Percentiles rank a stretch among this genome's conserved stretches.
Evolutionary conservation across 2,329 filamentous ascomycete genomes (phyloP).

Genomic region (Parascedosporium putredinis): DNA sequence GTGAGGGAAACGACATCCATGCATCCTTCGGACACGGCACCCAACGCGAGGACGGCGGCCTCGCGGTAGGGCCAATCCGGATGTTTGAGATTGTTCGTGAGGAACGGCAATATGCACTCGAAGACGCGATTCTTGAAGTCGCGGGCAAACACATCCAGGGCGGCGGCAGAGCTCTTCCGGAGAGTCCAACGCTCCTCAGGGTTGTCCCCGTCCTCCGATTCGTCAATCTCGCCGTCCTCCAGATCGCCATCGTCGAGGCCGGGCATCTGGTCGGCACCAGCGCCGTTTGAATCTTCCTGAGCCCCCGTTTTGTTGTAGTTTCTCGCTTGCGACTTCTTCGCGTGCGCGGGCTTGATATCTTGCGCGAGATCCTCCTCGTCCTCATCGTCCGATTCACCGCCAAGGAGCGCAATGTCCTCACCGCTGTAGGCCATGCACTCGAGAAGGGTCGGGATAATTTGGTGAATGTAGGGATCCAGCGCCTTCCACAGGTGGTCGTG

Average conservation of each 20-base stretch:
- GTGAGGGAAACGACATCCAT: slow-evolving; percentile 84
- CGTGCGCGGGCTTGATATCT: slow-evolving; percentile 88
- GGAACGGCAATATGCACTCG: slow-evolving; percentile 80
- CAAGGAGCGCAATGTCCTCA: slow-evolving; percentile 79
- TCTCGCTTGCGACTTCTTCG: slow-evolving; percentile 53
- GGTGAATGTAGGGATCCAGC: slow-evolving; percentile 66
- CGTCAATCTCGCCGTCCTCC: slow-evolving; percentile 80
- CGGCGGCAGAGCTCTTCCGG: slow-evolving; percentile 92
- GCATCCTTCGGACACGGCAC: slow-evolving; percentile 90
- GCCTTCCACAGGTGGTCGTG: slow-evolving; percentile 68
- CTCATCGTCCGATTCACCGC: slow-evolving; percentile 78
- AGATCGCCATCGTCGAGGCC: slow-evolving; percentile 63
- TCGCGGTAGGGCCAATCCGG: slow-evolving; percentile 86
- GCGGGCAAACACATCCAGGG: slow-evolving; percentile 84
- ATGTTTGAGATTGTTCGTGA: slow-evolving; percentile 82
- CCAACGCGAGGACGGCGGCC: slow-evolving; percentile 85
- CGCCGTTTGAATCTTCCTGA: slow-evolving; percentile 19
- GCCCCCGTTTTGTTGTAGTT: slow-evolving; percentile 34
- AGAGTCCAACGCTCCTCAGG: slow-evolving; percentile 92
- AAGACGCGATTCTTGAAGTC: slow-evolving; percentile 87
- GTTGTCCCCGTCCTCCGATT: slow-evolving; percentile 65
- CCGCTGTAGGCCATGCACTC: slow-evolving; percentile 95
- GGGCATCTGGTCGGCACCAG: slow-evolving; percentile 41
- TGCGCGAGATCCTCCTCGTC: slow-evolving; percentile 82
- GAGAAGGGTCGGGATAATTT: slow-evolving; percentile 82